Evolutionary conservation across 2,329 filamentous ascomycete genomes (phyloP).

Genomic region (Apiospora sp.): DNA sequence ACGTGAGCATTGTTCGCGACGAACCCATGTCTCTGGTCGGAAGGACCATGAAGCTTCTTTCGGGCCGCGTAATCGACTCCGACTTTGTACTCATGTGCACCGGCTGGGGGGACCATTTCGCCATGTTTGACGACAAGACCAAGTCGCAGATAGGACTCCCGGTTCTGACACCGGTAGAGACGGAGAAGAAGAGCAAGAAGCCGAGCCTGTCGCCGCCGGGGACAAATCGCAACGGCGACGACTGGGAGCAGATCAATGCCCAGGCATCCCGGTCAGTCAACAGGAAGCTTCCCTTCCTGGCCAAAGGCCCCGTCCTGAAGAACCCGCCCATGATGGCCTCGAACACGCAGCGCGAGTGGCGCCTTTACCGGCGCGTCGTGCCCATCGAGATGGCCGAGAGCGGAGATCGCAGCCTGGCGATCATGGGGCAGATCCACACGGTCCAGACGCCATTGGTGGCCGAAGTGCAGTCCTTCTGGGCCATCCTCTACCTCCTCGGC

Average conservation of each 20-base stretch:
- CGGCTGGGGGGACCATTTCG: constrained; percentile 34
- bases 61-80: constrained; percentile 18
- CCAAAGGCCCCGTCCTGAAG: constrained; percentile 23
- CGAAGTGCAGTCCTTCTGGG: constrained; percentile 45
- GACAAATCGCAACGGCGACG: neutral
- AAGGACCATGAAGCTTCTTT: too few relatives aligned
- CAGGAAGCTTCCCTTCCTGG: constrained; percentile 31
- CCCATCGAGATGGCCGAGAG: constrained; percentile 25
- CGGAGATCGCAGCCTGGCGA: constrained; percentile 34
- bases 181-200: neutral
- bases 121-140: constrained; percentile 29
- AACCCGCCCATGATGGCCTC: neutral
- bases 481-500: constrained; percentile 40
- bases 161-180: too few relatives aligned
- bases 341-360: constrained; percentile 25
- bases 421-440: constrained; percentile 38
- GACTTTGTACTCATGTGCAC: constrained; percentile 33
- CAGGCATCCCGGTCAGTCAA: constrained; percentile 30
- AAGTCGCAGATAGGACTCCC: constrained; percentile 33
- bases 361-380: constrained; percentile 29
- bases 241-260: constrained; percentile 28
- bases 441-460: constrained; percentile 38
- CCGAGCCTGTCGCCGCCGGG: neutral
- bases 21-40: neutral
- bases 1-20: constrained; percentile 28